Conservation (phyloP, 1,139 yeast species). For the Suhomyces bolitotheri region DNA sequence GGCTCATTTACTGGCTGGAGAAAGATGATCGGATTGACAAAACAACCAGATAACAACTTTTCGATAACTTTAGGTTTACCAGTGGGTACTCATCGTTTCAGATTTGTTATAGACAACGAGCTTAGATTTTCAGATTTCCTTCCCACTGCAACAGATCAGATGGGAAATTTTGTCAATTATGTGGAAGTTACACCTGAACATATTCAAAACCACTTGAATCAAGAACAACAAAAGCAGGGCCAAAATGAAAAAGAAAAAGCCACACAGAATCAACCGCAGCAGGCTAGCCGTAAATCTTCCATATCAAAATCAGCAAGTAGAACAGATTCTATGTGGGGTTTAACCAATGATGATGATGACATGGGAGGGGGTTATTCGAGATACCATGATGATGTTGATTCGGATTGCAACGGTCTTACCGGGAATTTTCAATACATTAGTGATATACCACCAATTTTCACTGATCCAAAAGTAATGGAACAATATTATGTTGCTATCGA, state of each 20-base stretch:
- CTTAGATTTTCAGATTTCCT: slow-evolving; percentile 47
- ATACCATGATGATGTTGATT: slow-evolving; percentile 68
- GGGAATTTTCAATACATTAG: slow-evolving; percentile 50
- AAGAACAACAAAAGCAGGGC: slow-evolving; percentile 17
- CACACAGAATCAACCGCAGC: slow-evolving; percentile 11
- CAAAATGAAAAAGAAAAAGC: slow-evolving; percentile 14
- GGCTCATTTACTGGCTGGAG: slow-evolving; percentile 55
- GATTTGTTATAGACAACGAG: slow-evolving; percentile 51
- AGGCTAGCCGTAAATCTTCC: slow-evolving; percentile 13
- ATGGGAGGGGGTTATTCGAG: slow-evolving; percentile 81
- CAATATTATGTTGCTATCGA: slow-evolving; percentile 72
- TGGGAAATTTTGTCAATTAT: slow-evolving; percentile 53
- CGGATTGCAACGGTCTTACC: slow-evolving; percentile 19
- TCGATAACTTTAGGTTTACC: slow-evolving; percentile 48
- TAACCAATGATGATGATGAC: slow-evolving; percentile 68
- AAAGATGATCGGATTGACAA: slow-evolving; percentile 52
- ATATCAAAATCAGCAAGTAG: slow-evolving; percentile 31
- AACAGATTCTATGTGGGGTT: slow-evolving; percentile 54
- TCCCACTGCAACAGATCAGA: slow-evolving; percentile 53
- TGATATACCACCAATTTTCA: slow-evolving; percentile 87
- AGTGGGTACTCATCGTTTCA: slow-evolving; percentile 49
- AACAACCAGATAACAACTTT: slow-evolving; percentile 45
- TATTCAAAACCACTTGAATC: slow-evolving; percentile 26
- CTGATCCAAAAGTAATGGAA: slow-evolving; percentile 66
- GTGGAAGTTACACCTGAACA: slow-evolving; percentile 49